Evolutionary conservation across 306 rosid genomes (phyloP).

Genomic region (Ormosia emarginata): DNA sequence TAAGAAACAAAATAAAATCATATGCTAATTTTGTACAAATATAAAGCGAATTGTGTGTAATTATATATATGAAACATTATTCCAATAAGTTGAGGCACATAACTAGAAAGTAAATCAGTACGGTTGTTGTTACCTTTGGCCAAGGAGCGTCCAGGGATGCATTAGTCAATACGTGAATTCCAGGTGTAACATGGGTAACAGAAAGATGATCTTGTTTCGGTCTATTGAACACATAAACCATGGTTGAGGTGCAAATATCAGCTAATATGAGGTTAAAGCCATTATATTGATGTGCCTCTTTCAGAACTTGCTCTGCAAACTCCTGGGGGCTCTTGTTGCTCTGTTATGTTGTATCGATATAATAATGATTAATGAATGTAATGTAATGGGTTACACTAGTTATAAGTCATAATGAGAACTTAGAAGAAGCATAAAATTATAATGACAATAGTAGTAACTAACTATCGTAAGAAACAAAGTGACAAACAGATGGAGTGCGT

Average conservation of each 20-base stretch:
- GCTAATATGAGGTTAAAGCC: constrained; percentile 73
- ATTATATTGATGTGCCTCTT: constrained; percentile 60
- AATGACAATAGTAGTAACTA: too few relatives aligned
- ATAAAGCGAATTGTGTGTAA: too few relatives aligned
- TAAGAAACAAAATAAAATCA: neutral
- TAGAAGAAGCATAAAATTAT: too few relatives aligned
- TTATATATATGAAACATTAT: too few relatives aligned
- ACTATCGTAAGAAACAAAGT: neutral
- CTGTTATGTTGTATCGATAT: constrained; percentile 26
- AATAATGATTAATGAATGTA: too few relatives aligned
- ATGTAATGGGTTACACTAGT: neutral
- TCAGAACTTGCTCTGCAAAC: constrained; percentile 54
- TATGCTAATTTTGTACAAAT: too few relatives aligned
- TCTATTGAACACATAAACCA: constrained; percentile 81
- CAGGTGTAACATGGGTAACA: constrained; percentile 54
- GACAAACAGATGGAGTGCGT: constrained; percentile 18
- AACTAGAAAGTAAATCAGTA: neutral
- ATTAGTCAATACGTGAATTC: constrained; percentile 83
- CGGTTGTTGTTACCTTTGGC: constrained; percentile 65
- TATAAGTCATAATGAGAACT: too few relatives aligned
- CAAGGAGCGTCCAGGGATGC: constrained; percentile 69
- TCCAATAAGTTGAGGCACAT: neutral
- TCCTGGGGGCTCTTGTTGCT: constrained; percentile 58
- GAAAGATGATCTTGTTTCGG: constrained; percentile 31
- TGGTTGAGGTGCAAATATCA: constrained; percentile 53